Evolutionary conservation across 1,284 basidiomycete genomes (phyloP).

Genomic region (Macrocystidia cucumis): DNA sequence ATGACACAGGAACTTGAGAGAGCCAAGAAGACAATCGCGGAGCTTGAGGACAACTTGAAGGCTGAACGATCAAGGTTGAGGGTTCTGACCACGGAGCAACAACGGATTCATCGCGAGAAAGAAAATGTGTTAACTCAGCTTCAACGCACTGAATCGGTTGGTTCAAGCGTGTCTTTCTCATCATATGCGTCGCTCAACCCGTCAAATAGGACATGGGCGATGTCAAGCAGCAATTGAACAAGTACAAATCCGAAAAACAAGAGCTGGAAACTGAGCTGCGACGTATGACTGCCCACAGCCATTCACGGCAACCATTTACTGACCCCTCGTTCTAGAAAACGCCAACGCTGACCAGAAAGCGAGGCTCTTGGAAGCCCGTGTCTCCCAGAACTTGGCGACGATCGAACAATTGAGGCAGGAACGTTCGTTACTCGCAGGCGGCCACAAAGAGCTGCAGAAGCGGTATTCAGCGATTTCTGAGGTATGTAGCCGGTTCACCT

Average conservation of each 20-base stretch:
- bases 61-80: constrained; percentile 59
- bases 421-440: constrained; percentile 52
- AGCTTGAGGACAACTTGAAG: constrained; percentile 61
- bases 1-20: constrained; percentile 61
- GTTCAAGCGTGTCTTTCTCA: constrained; percentile 11
- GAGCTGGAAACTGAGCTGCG: constrained; percentile 62
- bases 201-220: constrained; percentile 63
- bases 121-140: constrained; percentile 53
- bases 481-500: constrained; percentile 31
- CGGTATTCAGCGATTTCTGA: constrained; percentile 58
- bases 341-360: constrained; percentile 62
- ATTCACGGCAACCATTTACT: neutral
- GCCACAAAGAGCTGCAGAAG: constrained; percentile 65
- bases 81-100: constrained; percentile 54
- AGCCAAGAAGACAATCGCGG: constrained; percentile 54
- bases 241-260: constrained; percentile 60
- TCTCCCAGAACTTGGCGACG: constrained; percentile 55
- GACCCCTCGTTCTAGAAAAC: constrained; percentile 31
- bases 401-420: constrained; percentile 71
- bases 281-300: constrained; percentile 26
- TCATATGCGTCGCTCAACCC: constrained; percentile 7
- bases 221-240: constrained; percentile 57
- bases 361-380: constrained; percentile 52
- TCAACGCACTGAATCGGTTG: constrained; percentile 60
- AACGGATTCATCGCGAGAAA: constrained; percentile 51